Conservation (phyloP, 352 stramenopile genomes). For the Globisporangium nodosum region DNA sequence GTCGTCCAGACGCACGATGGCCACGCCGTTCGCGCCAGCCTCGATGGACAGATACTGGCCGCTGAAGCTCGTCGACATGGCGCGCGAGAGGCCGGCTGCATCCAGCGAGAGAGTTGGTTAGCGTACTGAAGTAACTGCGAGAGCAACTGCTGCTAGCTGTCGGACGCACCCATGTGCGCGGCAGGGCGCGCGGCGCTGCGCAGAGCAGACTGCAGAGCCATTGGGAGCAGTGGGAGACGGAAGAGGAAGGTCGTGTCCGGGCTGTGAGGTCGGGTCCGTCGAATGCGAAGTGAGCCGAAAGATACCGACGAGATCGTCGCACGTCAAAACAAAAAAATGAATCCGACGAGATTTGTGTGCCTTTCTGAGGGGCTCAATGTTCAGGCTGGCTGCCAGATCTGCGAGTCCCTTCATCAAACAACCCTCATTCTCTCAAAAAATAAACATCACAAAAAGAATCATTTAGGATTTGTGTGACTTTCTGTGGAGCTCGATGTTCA, state of each 20-base stretch:
- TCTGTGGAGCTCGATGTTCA: too few species aligned
- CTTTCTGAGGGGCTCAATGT: too few species aligned
- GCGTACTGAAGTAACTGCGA: background rate
- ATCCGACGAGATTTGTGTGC: too few species aligned
- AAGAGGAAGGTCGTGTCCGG: background rate
- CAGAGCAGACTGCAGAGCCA: conserved; percentile 11
- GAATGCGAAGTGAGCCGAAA: too few species aligned
- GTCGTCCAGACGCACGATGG: conserved; percentile 91
- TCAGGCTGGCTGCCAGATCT: too few species aligned
- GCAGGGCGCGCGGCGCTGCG: conserved; percentile 5
- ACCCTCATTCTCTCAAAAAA: too few species aligned
- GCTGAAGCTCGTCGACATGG: conserved; percentile 29
- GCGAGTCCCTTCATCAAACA: too few species aligned
- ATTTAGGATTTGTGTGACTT: too few species aligned
- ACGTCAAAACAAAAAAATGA: too few species aligned
- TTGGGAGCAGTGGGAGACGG: background rate
- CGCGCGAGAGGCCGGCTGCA: conserved; percentile 11
- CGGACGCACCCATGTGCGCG: conserved; percentile 1
- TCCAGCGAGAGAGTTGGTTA: background rate
- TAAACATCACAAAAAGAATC: too few species aligned
- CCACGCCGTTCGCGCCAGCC: conserved; percentile 81
- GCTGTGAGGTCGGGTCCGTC: too few species aligned
- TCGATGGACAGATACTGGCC: conserved; percentile 88
- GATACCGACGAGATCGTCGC: too few species aligned
- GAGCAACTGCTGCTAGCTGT: background rate